Evolutionary conservation across 2,329 filamentous ascomycete genomes (phyloP), one percentile per base, ranked within the genome.

Genomic region (Aspergillus fischeri): DNA sequence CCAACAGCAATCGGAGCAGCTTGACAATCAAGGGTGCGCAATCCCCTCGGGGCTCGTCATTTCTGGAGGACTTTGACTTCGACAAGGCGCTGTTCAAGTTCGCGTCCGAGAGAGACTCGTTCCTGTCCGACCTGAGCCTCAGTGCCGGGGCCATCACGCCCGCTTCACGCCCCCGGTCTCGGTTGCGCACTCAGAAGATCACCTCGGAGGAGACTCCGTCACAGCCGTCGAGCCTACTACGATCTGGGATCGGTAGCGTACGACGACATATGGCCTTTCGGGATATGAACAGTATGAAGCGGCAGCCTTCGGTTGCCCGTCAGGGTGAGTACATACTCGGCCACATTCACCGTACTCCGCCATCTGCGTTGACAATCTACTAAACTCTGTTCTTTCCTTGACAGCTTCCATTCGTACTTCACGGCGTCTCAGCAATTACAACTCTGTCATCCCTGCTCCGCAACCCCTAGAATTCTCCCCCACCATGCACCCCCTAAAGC

Each of bases 231-330:
- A 70, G 71, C 53, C 61, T 81, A 28, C 70, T 85, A 50, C 81
- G 81, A 67, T 82, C 80, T 14, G 82, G 86, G 72, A 90, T 86
- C 61, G 93, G 93, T 48, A 97, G 92, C 76, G 89, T 99, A 67
- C 86, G 93, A 62, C 86, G 94, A 73, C 91, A 94, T 68, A 89
- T 99, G 75, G 96, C 93, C 67, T 91, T 93, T 74, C 85, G 88
- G 66, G 94, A 97, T 68, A 95, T 97, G 90, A 96, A 89, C 76
- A 97, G 92, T 77, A 83, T 91, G 80, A 93, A 93, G 79, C 87
- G 92, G 73, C 90, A 94, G 68, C 88, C 92, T 52, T 89, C 86
- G 27, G 80, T 88, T 63, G 85, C 86, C 63, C 88, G 90, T 75
- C 84, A 89, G 78, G 83, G 89, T 90, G 81, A 80, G 87, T 47